Evolutionary conservation across 2,329 filamentous ascomycete genomes (phyloP).

Genomic region (Nothomitra cinnamomea): DNA sequence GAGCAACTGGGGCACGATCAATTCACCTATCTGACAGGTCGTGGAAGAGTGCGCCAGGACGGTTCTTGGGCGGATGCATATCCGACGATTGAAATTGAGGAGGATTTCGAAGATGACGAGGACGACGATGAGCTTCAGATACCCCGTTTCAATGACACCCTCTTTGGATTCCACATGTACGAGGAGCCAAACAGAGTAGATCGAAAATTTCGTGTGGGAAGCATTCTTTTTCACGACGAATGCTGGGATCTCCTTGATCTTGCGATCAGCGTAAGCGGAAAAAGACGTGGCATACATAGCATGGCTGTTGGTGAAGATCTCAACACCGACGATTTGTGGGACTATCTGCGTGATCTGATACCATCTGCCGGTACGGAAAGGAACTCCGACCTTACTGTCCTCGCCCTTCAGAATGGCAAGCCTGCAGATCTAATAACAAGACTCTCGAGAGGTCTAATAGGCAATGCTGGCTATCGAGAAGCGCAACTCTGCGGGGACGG

Average conservation of each 20-base stretch:
- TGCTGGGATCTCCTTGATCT: constrained; percentile 14
- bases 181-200: constrained; percentile 12
- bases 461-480: constrained; percentile 14
- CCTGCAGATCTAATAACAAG: constrained; percentile 2
- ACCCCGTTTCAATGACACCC: background rate
- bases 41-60: constrained; percentile 11
- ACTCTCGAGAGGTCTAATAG: constrained; percentile 7
- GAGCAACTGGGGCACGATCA: constrained; percentile 6
- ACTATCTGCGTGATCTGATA: constrained; percentile 12
- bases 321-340: constrained; percentile 9
- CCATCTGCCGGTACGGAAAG: constrained; percentile 5
- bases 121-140: background rate
- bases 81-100: constrained; percentile 11
- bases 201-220: constrained; percentile 10
- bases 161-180: constrained; percentile 13
- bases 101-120: constrained; percentile 6
- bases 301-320: constrained; percentile 7
- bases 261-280: constrained; percentile 12
- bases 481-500: constrained; percentile 12
- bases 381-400: background rate
- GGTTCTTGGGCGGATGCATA: constrained; percentile 14
- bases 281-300: constrained; percentile 9
- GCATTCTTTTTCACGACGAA: constrained; percentile 14
- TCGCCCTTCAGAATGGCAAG: background rate
- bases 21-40: constrained; percentile 11